A percentile compares a stretch with the other conserved stretches of the same genome.
Conservation (phyloP, 2,329 filamentous ascomycete genomes). For the Alternaria ventricosa region DNA sequence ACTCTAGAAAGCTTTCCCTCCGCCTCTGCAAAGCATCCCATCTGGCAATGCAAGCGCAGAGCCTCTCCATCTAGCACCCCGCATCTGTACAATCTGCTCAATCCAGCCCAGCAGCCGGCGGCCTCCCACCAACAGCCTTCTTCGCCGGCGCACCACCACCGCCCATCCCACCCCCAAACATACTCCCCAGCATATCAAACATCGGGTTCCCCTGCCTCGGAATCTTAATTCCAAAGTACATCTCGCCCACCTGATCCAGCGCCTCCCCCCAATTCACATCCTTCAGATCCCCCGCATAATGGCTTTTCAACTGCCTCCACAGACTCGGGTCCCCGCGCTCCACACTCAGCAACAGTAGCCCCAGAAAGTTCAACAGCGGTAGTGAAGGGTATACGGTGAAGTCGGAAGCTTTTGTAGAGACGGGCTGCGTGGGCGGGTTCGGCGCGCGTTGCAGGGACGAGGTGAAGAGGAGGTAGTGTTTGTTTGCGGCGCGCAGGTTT, state of each 20-base stretch:
- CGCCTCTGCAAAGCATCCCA: not conserved
- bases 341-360: constrained; percentile 80
- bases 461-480: constrained; percentile 78
- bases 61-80: not conserved
- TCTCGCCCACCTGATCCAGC: constrained; percentile 86
- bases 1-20: not conserved
- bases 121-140: constrained; percentile 51
- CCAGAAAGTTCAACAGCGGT: constrained; percentile 94
- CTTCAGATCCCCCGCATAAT: constrained; percentile 79
- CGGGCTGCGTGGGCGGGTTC: constrained; percentile 77
- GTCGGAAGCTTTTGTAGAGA: constrained; percentile 76
- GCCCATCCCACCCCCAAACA: constrained; percentile 79
- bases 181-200: constrained; percentile 96
- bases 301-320: constrained; percentile 80
- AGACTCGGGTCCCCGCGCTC: constrained; percentile 80
- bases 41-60: not conserved
- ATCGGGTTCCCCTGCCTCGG: constrained; percentile 90
- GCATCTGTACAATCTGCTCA: constrained; percentile 14
- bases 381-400: constrained; percentile 85
- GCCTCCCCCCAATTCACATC: constrained; percentile 82
- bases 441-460: constrained; percentile 67
- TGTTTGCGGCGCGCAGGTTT: constrained; percentile 88
- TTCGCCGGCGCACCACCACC: constrained; percentile 57
- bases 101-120: constrained; percentile 46
- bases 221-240: constrained; percentile 93